A percentile compares a stretch with the other conserved stretches of the same genome.
These are phyloP conservation scores for Flaveria bidentis DNA, from an alignment of 129 eudicot genomes.

Conservation along the genomic window DNA sequence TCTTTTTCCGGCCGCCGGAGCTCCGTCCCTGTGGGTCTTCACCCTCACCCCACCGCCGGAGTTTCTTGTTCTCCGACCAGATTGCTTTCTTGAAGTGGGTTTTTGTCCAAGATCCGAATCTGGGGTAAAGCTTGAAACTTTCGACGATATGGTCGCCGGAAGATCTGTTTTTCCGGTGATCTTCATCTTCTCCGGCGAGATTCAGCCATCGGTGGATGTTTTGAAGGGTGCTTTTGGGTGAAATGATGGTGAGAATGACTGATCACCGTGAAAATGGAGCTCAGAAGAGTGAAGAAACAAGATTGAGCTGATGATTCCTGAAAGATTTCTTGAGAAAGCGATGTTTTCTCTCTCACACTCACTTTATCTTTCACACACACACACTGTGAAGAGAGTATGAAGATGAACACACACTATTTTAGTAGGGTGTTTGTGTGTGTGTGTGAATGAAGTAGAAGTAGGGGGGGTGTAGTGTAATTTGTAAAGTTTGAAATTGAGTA, in stretches of 20 bases:
- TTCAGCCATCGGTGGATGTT: conserved; percentile 38
- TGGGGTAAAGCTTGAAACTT: conserved; percentile 40
- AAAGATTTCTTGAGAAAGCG: conserved; percentile 32
- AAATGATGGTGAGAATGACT: background rate
- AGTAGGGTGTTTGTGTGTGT: conserved; percentile 19
- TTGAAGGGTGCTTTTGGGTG: background rate
- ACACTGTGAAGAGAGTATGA: conserved; percentile 4
- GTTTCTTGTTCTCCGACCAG: conserved; percentile 39
- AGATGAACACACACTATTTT: conserved; percentile 11
- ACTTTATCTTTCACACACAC: background rate
- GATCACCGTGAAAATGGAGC: conserved; percentile 12
- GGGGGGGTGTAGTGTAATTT: conserved; percentile 9
- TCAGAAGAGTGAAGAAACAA: background rate
- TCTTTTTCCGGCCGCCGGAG: conserved; percentile 30
- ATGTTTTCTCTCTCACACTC: conserved; percentile 27
- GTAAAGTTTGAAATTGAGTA: background rate
- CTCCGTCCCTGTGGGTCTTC: conserved; percentile 39
- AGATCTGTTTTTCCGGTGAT: conserved; percentile 56
- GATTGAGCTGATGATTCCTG: conserved; percentile 14
- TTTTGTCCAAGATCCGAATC: conserved; percentile 58
- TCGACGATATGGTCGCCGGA: conserved; percentile 36
- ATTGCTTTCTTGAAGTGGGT: conserved; percentile 45
- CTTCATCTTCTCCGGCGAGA: conserved; percentile 54
- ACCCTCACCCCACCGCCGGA: conserved; percentile 50
- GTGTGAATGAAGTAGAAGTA: background rate